Percentiles rank a stretch among this genome's conserved stretches.
Evolutionary conservation across 2,329 filamentous ascomycete genomes (phyloP).

Genomic region (Gnomoniopsis smithogilvyi): DNA sequence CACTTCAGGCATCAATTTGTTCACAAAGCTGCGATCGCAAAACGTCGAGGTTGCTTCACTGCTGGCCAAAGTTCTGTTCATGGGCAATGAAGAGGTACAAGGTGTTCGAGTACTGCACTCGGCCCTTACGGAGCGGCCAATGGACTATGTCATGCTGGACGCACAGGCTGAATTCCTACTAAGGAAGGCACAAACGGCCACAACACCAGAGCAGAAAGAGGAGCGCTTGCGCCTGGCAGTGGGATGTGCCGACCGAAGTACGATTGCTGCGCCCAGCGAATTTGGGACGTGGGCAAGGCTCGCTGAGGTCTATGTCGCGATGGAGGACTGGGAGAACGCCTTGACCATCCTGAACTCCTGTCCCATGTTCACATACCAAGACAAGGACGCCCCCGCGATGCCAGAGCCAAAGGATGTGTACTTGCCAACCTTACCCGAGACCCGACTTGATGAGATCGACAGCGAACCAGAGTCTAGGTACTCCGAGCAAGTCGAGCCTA

Average conservation of each 20-base stretch:
- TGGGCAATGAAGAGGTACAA: slow-evolving; percentile 96
- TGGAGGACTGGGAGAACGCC: slow-evolving; percentile 96
- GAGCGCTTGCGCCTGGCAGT: slow-evolving; percentile 80
- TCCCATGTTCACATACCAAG: slow-evolving; percentile 99
- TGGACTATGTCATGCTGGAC: slow-evolving; percentile 97
- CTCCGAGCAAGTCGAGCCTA: slow-evolving; percentile 82
- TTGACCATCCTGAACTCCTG: slow-evolving; percentile 95
- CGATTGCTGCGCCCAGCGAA: slow-evolving; percentile 92
- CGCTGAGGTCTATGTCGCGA: slow-evolving; percentile 87
- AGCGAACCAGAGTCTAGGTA: slow-evolving; percentile 81
- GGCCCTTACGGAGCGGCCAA: slow-evolving; percentile 83
- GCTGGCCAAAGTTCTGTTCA: slow-evolving; percentile 84
- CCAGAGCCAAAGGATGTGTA: slow-evolving; percentile 86
- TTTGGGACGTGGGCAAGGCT: slow-evolving; percentile 95
- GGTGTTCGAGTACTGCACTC: slow-evolving; percentile 86
- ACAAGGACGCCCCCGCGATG: slow-evolving; percentile 94
- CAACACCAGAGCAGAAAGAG: slow-evolving; percentile 52
- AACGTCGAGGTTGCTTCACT: slow-evolving; percentile 94
- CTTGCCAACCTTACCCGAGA: slow-evolving; percentile 83
- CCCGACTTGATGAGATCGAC: slow-evolving; percentile 91
- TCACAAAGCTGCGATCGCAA: slow-evolving; percentile 87
- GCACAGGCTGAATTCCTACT: slow-evolving; percentile 90
- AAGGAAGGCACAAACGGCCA: slow-evolving; percentile 66
- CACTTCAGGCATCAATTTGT: slow-evolving; percentile 93
- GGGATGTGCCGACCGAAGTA: slow-evolving; percentile 90